Evolutionary conservation across 345 rosid genomes (phyloP), one percentile per base, ranked within the genome.

Genomic region (Euclidium syriacum): DNA sequence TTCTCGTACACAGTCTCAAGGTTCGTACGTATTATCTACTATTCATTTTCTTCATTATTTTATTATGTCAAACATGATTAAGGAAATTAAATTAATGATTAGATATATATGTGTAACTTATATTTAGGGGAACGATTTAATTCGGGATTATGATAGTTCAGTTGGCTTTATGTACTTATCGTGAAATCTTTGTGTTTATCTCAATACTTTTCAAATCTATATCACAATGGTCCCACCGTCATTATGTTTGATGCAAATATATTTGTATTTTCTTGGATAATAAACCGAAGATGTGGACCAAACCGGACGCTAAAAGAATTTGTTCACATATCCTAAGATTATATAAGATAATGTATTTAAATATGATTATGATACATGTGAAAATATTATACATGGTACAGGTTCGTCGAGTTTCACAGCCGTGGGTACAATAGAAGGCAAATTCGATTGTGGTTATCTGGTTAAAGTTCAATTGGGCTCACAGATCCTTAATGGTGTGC

Each of bases 381-480:
- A 58, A 47, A 22, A 6, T 12, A 15, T 14, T 20, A 38, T 36
- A 15, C 57, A 60, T 67, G 72, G 63, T 24, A 41, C 69, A 73
- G 77, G 73, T 67, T 62, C 74, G 18, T 57, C 67, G 54, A 58
- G 82, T 59, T 76, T 78, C 43, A 59, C 83, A 27, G 92, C 84
- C 8, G 5, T 72, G 0, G 98, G 98, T 39, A 83, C 81, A 2
- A 86, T 92, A 4, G 94, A 92, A 43, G 98, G 90, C 30, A 92
- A 92, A 67, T 88, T 92, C 27, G 98, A 92, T 10, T 85, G 86
- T 48, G 98, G 98, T 2, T 92, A 92, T 72, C 50, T 92, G 60
- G 88, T 92, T 17, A 79, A 85, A 16, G 89, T 88, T 18, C 73
- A 72, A 52, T 14, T 92, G 71, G 96, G 96, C 52, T 80, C 96